These are phyloP conservation scores for Dictyostelium purpureum DNA, from an alignment of 78 protist genomes.

Conservation along the genomic window DNA sequence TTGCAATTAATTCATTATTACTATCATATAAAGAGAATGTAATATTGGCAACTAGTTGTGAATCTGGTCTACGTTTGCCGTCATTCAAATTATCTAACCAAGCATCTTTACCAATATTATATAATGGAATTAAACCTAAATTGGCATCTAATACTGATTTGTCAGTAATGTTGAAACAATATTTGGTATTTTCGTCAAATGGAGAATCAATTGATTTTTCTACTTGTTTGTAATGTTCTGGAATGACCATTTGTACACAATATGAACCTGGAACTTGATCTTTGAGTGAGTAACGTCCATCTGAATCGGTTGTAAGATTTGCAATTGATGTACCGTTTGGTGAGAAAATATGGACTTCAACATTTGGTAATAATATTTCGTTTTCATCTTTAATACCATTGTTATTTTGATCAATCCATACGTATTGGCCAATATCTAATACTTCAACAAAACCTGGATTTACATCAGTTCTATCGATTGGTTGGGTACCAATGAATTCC, in stretches of 20 bases:
- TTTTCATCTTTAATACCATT: background rate
- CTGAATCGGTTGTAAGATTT: background rate
- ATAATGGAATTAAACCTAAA: constrained; percentile 8
- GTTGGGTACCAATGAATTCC: background rate
- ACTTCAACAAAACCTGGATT: constrained; percentile 43
- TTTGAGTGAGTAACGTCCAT: constrained; percentile 20
- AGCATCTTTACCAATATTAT: background rate
- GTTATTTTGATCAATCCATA: constrained; percentile 20
- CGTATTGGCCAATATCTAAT: background rate
- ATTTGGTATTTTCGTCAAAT: background rate
- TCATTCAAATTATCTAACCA: constrained; percentile 3
- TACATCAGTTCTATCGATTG: background rate
- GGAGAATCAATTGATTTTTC: background rate
- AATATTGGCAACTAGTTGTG: background rate
- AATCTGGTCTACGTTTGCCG: background rate
- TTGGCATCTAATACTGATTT: background rate
- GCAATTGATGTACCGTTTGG: background rate
- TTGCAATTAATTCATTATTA: background rate
- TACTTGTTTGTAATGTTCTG: background rate
- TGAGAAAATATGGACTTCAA: background rate
- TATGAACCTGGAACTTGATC: constrained; percentile 28
- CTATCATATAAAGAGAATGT: background rate
- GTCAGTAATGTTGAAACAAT: background rate
- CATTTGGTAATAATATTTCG: background rate
- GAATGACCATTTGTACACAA: constrained; percentile 15